Evolutionary conservation across 495 filamentous ascomycete species (phyloP).

Genomic region (Penicillium diatomitis): DNA sequence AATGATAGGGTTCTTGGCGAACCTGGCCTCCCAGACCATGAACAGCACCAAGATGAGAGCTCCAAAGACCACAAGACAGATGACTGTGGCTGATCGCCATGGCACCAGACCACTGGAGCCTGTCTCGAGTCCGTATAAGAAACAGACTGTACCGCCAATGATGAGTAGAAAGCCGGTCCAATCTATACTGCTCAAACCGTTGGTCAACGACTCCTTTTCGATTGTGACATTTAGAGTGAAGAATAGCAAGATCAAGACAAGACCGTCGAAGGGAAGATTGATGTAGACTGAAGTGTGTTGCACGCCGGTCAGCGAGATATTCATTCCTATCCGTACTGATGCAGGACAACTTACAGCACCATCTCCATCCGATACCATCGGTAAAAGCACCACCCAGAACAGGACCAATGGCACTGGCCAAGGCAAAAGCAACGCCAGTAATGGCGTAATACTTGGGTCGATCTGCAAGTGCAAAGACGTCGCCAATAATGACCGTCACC

Average conservation of each 20-base stretch:
- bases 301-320: background rate
- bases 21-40: background rate
- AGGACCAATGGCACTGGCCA: background rate
- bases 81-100: conserved; percentile 66
- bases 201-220: background rate
- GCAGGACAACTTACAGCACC: background rate
- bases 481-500: conserved; percentile 62
- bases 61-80: conserved; percentile 54
- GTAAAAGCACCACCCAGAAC: background rate
- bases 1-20: conserved; percentile 1
- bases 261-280: background rate
- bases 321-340: no score
- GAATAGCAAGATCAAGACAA: background rate
- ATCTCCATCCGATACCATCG: background rate
- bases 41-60: background rate
- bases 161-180: conserved; percentile 55
- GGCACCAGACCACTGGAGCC: conserved; percentile 58
- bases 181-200: background rate
- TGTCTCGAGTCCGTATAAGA: conserved; percentile 72
- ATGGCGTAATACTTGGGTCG: background rate
- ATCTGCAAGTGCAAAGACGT: conserved; percentile 45
- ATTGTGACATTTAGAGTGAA: background rate
- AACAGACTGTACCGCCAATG: conserved; percentile 66
- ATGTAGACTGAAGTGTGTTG: background rate
- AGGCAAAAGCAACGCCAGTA: background rate